These are phyloP conservation scores for Phenoliferia sp. DNA, from an alignment of 1,284 basidiomycete genomes.

Conservation along the genomic window DNA sequence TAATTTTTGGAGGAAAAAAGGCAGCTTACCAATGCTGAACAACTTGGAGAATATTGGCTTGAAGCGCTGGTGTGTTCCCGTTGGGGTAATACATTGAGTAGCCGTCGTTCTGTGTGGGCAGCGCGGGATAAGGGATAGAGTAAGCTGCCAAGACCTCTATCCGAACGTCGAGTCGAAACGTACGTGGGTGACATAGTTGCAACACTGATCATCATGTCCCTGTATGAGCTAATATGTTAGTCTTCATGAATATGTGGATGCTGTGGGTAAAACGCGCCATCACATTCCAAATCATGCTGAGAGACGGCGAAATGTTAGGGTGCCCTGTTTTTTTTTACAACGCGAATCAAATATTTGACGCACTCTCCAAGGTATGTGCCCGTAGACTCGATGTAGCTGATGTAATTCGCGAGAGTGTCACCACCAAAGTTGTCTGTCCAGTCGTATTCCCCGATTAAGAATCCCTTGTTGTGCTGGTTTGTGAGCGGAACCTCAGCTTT, in stretches of 20 bases:
- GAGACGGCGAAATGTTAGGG: neutral
- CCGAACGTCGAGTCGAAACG: too few relatives aligned
- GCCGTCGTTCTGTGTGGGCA: neutral
- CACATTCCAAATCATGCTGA: slow-evolving; percentile 20
- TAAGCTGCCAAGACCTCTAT: too few relatives aligned
- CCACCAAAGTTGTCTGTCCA: slow-evolving; percentile 17
- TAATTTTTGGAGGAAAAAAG: too few relatives aligned
- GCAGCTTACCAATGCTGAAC: neutral
- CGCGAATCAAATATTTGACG: too few relatives aligned
- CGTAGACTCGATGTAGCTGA: slow-evolving; percentile 6
- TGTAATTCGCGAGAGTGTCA: slow-evolving; percentile 12
- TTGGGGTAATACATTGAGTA: slow-evolving; percentile 26
- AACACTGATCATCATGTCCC: slow-evolving; percentile 25
- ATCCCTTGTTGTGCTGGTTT: slow-evolving; percentile 8
- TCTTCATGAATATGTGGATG: too few relatives aligned
- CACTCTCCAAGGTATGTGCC: slow-evolving; percentile 11
- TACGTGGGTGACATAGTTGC: slow-evolving; percentile 21
- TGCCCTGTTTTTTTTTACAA: neutral
- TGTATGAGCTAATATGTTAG: too few relatives aligned
- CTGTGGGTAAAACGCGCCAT: too few relatives aligned
- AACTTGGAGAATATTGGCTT: slow-evolving; percentile 13
- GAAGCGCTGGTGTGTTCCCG: slow-evolving; percentile 14
- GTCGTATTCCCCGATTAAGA: slow-evolving; percentile 29
- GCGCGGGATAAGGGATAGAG: too few relatives aligned
- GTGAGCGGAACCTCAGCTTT: slow-evolving; percentile 9